Base-by-base conservation (phyloP, 306 rosid species). In the Prunus padus region DNA sequence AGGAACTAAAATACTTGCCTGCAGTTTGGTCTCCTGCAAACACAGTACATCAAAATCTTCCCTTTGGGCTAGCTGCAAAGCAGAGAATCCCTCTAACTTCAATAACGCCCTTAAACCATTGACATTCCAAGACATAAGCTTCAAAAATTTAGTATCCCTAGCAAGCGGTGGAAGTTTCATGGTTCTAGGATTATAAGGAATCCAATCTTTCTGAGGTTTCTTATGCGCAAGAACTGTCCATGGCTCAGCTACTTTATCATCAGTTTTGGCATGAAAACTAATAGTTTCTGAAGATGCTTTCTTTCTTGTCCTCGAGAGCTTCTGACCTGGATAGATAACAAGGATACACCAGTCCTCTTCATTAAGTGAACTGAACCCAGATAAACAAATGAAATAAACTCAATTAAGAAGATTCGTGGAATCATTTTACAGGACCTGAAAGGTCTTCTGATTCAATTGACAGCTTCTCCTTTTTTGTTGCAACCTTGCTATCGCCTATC, bases 21-120 rank as follows among this genome's bases (percentile, higher is more conserved):
- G 97, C 74, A 92, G 77, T 88, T 95, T 95, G 83, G 98, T 95
- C 83, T 95, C 97, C 75, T 95, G 98, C 90, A 92, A 86, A 84
- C 98, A 95, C 78, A 95, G 69, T 18, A 95, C 76, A 75, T 95
- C 98, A 65, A 92, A 90, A 79, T 88, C 93, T 85, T 95, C 98
- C 83, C 96, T 87, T 84, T 85, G 87, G 42, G 96, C 88, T 16
- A 95, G 96, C 80, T 89, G 85, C 80, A 84, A 79, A 16, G 92
- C 94, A 18, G 97, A 92, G 79, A 89, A 92, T 77, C 93, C 96
- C 79, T 84, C 87, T 67, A 81, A 75, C 85, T 92, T 92, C 63
- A 95, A 84, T 77, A 95, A 87, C 26, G 98, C 95, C 85, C 93
- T 88, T 84, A 92, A 86, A 77, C 98, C 98, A 82, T 94, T 94